Base-by-base conservation (phyloP, 2,329 filamentous ascomycete genomes). In the Drechslerella stenobrocha region DNA sequence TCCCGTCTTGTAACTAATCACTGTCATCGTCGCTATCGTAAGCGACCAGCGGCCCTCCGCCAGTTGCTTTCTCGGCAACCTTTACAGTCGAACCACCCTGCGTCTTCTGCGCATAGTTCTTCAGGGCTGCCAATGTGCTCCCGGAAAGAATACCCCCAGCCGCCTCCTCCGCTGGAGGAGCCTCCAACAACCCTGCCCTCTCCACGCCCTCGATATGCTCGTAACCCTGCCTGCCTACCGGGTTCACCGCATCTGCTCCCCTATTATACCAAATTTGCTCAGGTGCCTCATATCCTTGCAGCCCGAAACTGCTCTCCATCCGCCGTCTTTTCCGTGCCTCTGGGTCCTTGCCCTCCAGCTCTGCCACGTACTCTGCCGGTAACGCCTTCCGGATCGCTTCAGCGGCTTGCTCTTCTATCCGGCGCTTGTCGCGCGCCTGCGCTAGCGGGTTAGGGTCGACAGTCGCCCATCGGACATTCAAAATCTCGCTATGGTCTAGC, bases 381-480 rank as follows among this genome's bases (percentile, higher is more conserved):
- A 98, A 79, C 0, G 93, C 92, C 71, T 88, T 82, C 15, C 93
- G 81, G 60, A 98, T 90, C 1, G 93, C 95, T 74, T 96, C 93
- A 0, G 93, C 93, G 1, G 93, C 93, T 76, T 98, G 93, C 75
- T 98, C 93, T 75, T 98, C 93, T 66, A 98, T 87, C 37, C 87
- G 82, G 35, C 87, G 82, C 1, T 88, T 92, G 77, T 98, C 93
- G 66, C 95, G 83, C 70, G 95, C 95, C 76, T 96, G 90, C 1
- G 92, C 90, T 80, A 93, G 86, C 0, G 93, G 93, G 72, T 98
- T 98, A 0, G 93, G 93, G 75, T 98, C 93, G 4, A 90, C 88
- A 0, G 93, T 98, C 40, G 93, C 93, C 93, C 93, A 98, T 70
- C 95, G 83, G 47, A 98, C 91, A 76, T 98, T 98, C 23, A 98